Conservation (phyloP, 192 early-diverging fungal genomes). For the Backusella australiensis region DNA sequence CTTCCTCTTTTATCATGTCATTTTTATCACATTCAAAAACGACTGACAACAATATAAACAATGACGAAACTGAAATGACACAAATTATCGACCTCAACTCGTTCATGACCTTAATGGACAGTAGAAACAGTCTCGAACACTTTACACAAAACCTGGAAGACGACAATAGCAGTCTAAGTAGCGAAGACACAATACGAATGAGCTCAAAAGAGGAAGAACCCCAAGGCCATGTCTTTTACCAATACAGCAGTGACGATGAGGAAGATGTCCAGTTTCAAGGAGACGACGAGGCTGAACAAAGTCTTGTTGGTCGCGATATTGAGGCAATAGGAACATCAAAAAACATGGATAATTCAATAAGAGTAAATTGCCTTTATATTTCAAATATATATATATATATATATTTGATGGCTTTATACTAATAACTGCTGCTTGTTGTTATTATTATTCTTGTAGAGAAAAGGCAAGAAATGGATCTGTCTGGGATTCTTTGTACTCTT, state of each 20-base stretch:
- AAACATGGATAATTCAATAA: not conserved
- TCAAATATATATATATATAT: not conserved
- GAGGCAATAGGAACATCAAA: not conserved
- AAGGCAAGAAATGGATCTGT: constrained; percentile 23
- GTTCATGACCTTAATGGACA: constrained; percentile 9
- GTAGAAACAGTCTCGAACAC: not conserved
- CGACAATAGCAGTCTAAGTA: constrained; percentile 12
- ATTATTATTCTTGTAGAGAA: not conserved
- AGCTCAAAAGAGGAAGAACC: constrained; percentile 2
- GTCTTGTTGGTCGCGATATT: not conserved
- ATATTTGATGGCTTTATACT: not conserved
- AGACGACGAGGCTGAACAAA: constrained; percentile 5
- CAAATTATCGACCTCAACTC: not conserved
- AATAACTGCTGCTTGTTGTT: not conserved
- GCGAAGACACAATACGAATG: not conserved
- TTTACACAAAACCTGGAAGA: not conserved
- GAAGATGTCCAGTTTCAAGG: not conserved
- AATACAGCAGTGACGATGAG: not conserved
- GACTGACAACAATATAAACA: not conserved
- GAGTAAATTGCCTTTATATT: not conserved
- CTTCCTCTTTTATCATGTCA: not conserved
- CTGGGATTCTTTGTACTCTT: constrained; percentile 21
- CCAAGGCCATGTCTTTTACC: not conserved
- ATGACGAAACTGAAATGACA: constrained; percentile 10
- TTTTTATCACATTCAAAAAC: not conserved